Base-by-base conservation (phyloP, 2,329 filamentous ascomycete species). In the Colletotrichum trifolii region DNA sequence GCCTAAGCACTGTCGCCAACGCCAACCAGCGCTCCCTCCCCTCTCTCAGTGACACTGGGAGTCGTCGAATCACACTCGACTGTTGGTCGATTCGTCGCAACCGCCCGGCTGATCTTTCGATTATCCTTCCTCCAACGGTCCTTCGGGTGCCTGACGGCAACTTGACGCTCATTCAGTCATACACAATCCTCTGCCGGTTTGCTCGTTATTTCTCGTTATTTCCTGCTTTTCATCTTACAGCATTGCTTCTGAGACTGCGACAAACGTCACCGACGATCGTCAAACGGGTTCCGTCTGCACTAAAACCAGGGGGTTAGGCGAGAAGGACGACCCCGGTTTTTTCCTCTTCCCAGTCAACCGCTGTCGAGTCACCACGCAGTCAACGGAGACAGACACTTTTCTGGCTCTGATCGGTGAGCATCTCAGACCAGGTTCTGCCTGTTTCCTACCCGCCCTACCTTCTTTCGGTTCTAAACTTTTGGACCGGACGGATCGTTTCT, bases 401-500 rank as follows among this genome's bases (percentile, higher is more conserved):
- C 25, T 36, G 25, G 25, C 49, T 34, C 39, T 50, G 62, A 58
- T 56, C 62, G 62, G 62, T 65, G 62, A 65, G 25, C 25, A 56
- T 52, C 60, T 52, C 52, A 53, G 52, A 62, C 62, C 58, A 62
- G 62, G 62, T 65, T 10, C 36, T 48, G 62, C 62, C 62, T 57
- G 62, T 40, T 38, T 62, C 46, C 50, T 61, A 42, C 52, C 62
- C 62, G 57, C 58, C 59, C 15, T n/a, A 33, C 25, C 25, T 25
- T 53, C 57, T 53, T 47, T 65, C 52, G 47, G n/a, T 17, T 58
- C 55, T 46, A 58, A 58, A 48, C 52, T 47, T 58, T 52, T 53
- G 52, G 46, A 45, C 56, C 58, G 46, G 15, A 62, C 62, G 58
- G 58, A 50, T 54, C 62, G 62, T 13, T 56, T 62, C 36, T 15